phyloP scores from a whole-genome alignment of 495 filamentous ascomycete genomes.

The Geopyxis carbonaria region DNA sequence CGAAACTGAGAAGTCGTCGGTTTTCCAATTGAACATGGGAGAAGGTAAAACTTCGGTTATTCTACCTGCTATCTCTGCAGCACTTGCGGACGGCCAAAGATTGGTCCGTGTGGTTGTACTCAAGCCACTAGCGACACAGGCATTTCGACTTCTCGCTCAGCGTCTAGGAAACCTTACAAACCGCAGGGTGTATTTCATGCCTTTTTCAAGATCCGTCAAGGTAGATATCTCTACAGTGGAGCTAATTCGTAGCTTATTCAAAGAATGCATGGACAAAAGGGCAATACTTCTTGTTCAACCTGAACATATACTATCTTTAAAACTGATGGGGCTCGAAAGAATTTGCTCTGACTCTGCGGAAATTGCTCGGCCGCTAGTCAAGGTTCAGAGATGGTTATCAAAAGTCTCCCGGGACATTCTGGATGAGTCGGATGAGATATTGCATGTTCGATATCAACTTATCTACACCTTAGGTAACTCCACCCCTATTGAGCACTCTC shows the following conservation, averaged over 20 bases:
- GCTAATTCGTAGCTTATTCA: conserved; percentile 27
- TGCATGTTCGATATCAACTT: conserved; percentile 43
- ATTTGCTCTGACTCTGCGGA: neutral
- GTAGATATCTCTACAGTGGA: conserved; percentile 18
- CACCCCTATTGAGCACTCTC: conserved; percentile 36
- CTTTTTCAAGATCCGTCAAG: conserved; percentile 39
- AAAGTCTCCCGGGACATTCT: conserved; percentile 36
- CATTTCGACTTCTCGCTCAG: conserved; percentile 40
- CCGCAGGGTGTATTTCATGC: conserved; percentile 43
- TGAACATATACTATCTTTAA: conserved; percentile 54
- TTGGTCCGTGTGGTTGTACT: conserved; percentile 44
- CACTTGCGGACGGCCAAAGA: conserved; percentile 35
- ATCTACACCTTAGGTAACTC: conserved; percentile 53
- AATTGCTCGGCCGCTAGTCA: conserved; percentile 28
- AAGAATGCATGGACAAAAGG: conserved; percentile 31
- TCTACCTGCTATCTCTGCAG: conserved; percentile 42
- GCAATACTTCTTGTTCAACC: conserved; percentile 46
- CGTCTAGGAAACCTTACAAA: conserved; percentile 45
- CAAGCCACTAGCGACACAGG: conserved; percentile 45
- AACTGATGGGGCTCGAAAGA: conserved; percentile 44
- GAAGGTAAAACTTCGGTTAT: conserved; percentile 59
- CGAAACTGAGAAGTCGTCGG: conserved; percentile 29
- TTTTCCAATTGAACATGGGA: conserved; percentile 61
- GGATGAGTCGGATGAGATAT: conserved; percentile 51
- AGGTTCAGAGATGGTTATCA: conserved; percentile 30